phyloP scores from a whole-genome alignment of 306 rosid species.

The Comarum palustre region DNA sequence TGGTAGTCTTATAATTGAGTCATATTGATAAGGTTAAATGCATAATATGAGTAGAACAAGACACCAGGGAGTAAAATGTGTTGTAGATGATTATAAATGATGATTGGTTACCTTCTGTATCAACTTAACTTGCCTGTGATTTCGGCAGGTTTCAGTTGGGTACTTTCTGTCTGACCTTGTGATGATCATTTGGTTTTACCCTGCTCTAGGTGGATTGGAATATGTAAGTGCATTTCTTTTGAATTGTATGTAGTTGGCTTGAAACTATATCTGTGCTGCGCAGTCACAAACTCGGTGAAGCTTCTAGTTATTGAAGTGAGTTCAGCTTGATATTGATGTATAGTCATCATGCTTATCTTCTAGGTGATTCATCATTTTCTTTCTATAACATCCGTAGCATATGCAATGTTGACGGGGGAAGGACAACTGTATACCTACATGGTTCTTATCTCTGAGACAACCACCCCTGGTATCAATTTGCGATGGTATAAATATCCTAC shows the following conservation, averaged over 20 bases:
- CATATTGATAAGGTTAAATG: background rate
- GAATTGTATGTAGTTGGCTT: constrained; percentile 13
- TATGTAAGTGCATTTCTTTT: constrained; percentile 67
- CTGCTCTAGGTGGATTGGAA: constrained; percentile 91
- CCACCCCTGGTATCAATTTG: constrained; percentile 95
- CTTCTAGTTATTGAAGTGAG: background rate
- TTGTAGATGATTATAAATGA: background rate
- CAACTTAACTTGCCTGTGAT: constrained; percentile 2
- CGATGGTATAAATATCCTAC: constrained; percentile 61
- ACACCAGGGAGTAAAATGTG: too few species aligned
- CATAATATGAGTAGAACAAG: background rate
- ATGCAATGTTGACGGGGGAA: constrained; percentile 84
- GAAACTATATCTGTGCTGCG: background rate
- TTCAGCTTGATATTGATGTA: constrained; percentile 19
- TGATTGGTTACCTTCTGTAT: background rate
- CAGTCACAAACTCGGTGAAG: constrained; percentile 21
- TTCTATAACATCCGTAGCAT: constrained; percentile 68
- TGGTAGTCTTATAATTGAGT: background rate
- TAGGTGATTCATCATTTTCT: constrained; percentile 91
- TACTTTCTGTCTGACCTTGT: constrained; percentile 84
- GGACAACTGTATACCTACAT: constrained; percentile 86
- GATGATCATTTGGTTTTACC: constrained; percentile 87
- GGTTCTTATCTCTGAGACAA: constrained; percentile 93
- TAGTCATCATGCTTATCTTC: constrained; percentile 33
- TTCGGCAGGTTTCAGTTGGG: constrained; percentile 80